Percentiles rank a stretch among this genome's conserved stretches.
Conservation (phyloP, 31 red algal genomes). For the Odonthalia washingtoniensis region DNA sequence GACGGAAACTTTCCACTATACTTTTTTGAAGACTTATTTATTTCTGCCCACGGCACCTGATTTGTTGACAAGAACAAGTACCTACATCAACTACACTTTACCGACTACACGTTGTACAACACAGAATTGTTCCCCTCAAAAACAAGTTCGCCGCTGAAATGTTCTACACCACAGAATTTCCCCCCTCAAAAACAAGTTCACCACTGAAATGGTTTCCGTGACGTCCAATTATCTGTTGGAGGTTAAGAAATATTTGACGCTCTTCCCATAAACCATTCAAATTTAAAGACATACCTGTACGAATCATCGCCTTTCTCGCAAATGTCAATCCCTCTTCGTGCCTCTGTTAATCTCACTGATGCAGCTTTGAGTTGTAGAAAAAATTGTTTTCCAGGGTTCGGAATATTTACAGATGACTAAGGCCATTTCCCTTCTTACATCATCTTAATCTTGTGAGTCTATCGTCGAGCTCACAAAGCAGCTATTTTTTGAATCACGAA, state of each 20-base stretch:
- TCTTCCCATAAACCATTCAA: slow-evolving; percentile 9
- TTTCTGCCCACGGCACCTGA: too few species aligned
- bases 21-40: too few species aligned
- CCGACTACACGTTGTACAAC: too few species aligned
- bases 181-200: too few species aligned
- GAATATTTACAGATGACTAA: slow-evolving; percentile 8
- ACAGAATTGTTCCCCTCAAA: too few species aligned
- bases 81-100: too few species aligned
- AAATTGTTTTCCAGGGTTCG: slow-evolving; percentile 36
- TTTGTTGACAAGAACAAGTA: too few species aligned
- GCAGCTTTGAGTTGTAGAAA: slow-evolving; percentile 2
- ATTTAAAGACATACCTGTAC: slow-evolving; percentile 24
- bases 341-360: slow-evolving; percentile 7
- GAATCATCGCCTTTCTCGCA: too few species aligned
- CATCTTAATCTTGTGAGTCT: neutral
- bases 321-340: neutral
- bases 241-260: slow-evolving; percentile 10
- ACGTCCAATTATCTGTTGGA: slow-evolving; percentile 7
- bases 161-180: too few species aligned
- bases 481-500: slow-evolving; percentile 17
- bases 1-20: too few species aligned
- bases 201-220: neutral
- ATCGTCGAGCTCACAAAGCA: neutral
- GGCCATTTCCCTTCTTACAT: neutral
- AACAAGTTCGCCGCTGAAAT: neutral